Base-by-base conservation (phyloP, 192 early-diverging fungal genomes). In the Coemansia sp. region DNA sequence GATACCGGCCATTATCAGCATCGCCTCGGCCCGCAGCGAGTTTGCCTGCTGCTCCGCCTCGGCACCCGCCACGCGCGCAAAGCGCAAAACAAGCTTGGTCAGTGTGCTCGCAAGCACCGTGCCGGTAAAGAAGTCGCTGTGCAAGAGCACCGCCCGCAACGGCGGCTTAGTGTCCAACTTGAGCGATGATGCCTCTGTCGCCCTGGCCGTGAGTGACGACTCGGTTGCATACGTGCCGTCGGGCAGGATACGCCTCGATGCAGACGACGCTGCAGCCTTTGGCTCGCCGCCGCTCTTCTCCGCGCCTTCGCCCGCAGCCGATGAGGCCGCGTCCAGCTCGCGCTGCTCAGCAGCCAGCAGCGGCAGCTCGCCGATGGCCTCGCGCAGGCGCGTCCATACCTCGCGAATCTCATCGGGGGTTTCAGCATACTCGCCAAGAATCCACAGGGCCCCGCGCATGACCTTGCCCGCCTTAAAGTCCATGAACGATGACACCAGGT, bases 151-250 rank as follows among this genome's bases (percentile, higher is more conserved):
- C 3, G 89, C 87, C 57, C 79, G 68, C 24, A 73, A 43, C 9
- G 68, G 69, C 33, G 64, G 70, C 61, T 73, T 72, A 1, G 69
- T 30, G 65, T 79, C 76, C 25, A 72, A 60, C 59, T 90, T 90
- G 45, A 71, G 79, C 47, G 28, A 79, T 49, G 8, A 42, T 24
- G 60, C 35, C 5, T 44, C 67, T 2, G 79, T 35, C 2, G 83
- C 71, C 4, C 69, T 71, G 2, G 81, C 74, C 1, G 89, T 86
- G 60, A 94, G 86, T 18, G 94, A 91, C 68, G 88, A 92, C 71
- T 99, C 95, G 12, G 95, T 94, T 5, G 95, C 97, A 66, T 99
- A 99, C 1, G 95, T 98, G 23, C 97, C 97, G 75, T 99, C 97
- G 3, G 97, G 87, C 31, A 99, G 81, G 18, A 99, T 82, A 43